Base-by-base conservation (phyloP, 768 basidiomycete genomes). In the Sarcodon aspratus region DNA sequence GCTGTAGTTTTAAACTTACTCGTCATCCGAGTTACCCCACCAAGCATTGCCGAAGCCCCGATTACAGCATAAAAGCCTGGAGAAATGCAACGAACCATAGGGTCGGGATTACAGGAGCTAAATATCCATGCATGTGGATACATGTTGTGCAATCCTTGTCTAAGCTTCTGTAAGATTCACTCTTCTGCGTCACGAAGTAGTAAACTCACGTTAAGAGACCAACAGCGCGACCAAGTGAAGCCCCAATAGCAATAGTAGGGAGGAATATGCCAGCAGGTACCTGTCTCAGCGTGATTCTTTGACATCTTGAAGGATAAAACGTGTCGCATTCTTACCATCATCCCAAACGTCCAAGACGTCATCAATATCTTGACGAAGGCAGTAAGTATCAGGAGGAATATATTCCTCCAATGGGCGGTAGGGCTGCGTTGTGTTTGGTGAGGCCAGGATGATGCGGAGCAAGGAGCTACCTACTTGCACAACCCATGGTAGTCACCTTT, bases 31-130 rank as follows among this genome's bases (percentile, higher is more conserved):
- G 84, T 86, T 2, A 86, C 84, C 9, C 84, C 84, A 15, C 78
- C 82, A 6, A 86, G 64, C 81, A 85, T 80, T 1, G 81, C 80
- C 37, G 83, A 77, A 31, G 84, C 84, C 3, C 84, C 84, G 31
- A 86, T 79, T 15, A 86, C 81, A 18, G 83, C 79, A 57, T 86
- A 86, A 59, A 85, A 85, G 31, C 82, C 84, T 7, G 83, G 84
- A 10, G 78, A 84, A 35, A 86, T 74, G 57, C 84, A 86, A 44
- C 73, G 69, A 31, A 78, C 71, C 15, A 79, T 74, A 0, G 77
- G 78, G 56, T 86, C 84, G 1, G 84, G 81, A 17, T 83, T 81
- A 60, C 84, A 86, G 0, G 81, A 75, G 18, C 75, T 65, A 60
- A 86, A 86, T 36, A 83, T 69, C 80, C 80, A 84, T 1, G 81